phyloP scores from a whole-genome alignment of 2,329 filamentous ascomycete genomes.

The Fusarium liriodendri region DNA sequence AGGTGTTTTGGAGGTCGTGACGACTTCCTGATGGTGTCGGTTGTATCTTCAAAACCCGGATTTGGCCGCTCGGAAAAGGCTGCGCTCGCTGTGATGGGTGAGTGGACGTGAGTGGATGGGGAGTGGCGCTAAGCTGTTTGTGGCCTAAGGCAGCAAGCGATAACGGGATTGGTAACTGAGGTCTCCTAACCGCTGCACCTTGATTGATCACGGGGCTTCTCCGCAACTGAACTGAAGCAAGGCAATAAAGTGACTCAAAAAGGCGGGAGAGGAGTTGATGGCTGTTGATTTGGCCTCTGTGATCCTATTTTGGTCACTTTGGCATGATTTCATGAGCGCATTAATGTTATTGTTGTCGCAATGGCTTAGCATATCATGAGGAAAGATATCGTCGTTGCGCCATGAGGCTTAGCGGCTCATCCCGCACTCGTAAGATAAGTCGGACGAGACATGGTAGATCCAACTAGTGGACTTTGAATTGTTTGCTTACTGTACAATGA shows the following conservation, averaged over 20 bases:
- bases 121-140: conserved; percentile 44
- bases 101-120: conserved; percentile 10
- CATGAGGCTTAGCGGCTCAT: conserved; percentile 25
- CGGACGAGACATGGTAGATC: conserved; percentile 12
- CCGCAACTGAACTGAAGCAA: conserved; percentile 25
- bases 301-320: conserved; percentile 3
- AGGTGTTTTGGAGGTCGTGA: conserved; percentile 41
- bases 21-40: conserved; percentile 49
- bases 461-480: conserved; percentile 15
- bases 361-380: conserved; percentile 17
- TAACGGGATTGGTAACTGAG: conserved; percentile 25
- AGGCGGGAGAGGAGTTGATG: conserved; percentile 15
- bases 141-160: conserved; percentile 51
- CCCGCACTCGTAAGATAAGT: conserved; percentile 25
- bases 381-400: conserved; percentile 2
- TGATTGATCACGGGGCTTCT: conserved; percentile 38
- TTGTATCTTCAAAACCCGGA: conserved; percentile 51
- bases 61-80: conserved; percentile 53
- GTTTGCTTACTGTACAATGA: conserved; percentile 16
- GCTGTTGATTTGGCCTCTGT: conserved; percentile 5
- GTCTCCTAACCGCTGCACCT: conserved; percentile 17
- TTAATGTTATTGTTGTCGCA: not conserved
- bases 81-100: conserved; percentile 38
- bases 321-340: not conserved
- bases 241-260: conserved; percentile 36